Conservation (phyloP, 768 basidiomycete species). For the Fistulinella prunicolor region DNA sequence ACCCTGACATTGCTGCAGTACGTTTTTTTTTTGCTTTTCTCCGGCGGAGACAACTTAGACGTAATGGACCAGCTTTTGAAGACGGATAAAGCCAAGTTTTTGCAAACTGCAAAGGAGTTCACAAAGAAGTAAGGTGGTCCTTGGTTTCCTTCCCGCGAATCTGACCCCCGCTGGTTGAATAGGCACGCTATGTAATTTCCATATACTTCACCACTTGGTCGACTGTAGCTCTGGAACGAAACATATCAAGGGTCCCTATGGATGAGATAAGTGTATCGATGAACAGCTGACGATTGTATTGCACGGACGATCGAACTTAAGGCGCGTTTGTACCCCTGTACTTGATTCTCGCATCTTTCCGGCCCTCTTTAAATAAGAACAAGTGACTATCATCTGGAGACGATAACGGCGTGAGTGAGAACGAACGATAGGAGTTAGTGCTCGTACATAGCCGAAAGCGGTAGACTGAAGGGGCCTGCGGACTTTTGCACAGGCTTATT, state of each 20-base stretch:
- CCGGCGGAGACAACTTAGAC: not conserved
- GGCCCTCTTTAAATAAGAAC: slow-evolving; percentile 5
- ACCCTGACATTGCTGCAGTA: slow-evolving; percentile 83
- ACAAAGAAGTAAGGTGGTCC: slow-evolving; percentile 66
- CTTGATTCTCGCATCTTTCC: slow-evolving; percentile 5
- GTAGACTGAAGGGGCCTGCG: slow-evolving; percentile 19
- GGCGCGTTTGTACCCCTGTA: slow-evolving; percentile 5
- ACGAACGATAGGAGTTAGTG: slow-evolving; percentile 4
- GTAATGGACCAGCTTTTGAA: slow-evolving; percentile 55
- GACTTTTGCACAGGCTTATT: slow-evolving; percentile 3
- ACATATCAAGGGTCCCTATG: not conserved
- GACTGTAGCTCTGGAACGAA: slow-evolving; percentile 13
- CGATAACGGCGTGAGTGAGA: slow-evolving; percentile 3
- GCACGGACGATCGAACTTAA: slow-evolving; percentile 6
- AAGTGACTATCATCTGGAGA: not conserved
- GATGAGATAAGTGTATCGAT: slow-evolving; percentile 3
- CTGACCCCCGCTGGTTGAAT: not conserved
- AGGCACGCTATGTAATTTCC: slow-evolving; percentile 23
- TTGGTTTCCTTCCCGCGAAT: not conserved
- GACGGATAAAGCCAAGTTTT: slow-evolving; percentile 72
- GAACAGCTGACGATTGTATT: slow-evolving; percentile 1
- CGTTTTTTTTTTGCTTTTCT: slow-evolving; percentile 25
- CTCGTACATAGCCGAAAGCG: slow-evolving; percentile 14
- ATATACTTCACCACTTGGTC: not conserved
- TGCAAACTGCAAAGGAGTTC: slow-evolving; percentile 75